Evolutionary conservation across 2,329 filamentous ascomycete species (phyloP), one percentile per base, ranked within the genome.

Genomic region (Cercospora berteroae): DNA sequence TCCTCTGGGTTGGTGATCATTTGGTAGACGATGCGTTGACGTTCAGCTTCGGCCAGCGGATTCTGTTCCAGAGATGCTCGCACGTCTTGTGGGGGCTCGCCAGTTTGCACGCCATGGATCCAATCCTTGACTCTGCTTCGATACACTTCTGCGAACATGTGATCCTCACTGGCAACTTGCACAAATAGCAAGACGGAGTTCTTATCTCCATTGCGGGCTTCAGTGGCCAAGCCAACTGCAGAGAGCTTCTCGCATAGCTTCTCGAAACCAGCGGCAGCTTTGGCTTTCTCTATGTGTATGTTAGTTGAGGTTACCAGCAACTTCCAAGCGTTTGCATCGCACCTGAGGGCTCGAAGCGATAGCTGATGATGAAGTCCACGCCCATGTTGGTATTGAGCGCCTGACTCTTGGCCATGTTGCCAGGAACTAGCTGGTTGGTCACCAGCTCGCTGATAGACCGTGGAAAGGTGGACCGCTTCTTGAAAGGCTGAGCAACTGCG

Each of bases 361-460:
- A 97, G 76, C 89, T 87, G 70, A 97, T 86, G 66, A 97, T 93
- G 84, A 93, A 97, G 83, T 97, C 94, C 68, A 97, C 92, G 63
- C 91, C 86, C 74, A 89, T 83, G 74, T 89, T 90, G 60, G 82
- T 82, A 70, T 83, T 48, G 60, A 76, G 63, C 3, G 74, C 75
- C 31, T 70, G 72, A 69, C 74, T 78, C 69, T 75, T 77, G 67
- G 74, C 74, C 76, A 77, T 77, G 59, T 73, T 72, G 68, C 73
- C 72, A 5, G 73, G 74, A 20, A 76, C 70, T 33, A 76, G 66
- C 67, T 76, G 74, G 48, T 67, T 71, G 23, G 73, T 75, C 42
- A 77, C 72, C 23, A 77, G 72, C 66, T 77, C 73, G 64, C 70
- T 73, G 67, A 77, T 70, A 60, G 67, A 68, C 48, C 73, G 67